Evolutionary conservation across 495 filamentous ascomycete genomes (phyloP), one percentile per base, ranked within the genome.

Genomic region (Pseudevernia furfuracea): DNA sequence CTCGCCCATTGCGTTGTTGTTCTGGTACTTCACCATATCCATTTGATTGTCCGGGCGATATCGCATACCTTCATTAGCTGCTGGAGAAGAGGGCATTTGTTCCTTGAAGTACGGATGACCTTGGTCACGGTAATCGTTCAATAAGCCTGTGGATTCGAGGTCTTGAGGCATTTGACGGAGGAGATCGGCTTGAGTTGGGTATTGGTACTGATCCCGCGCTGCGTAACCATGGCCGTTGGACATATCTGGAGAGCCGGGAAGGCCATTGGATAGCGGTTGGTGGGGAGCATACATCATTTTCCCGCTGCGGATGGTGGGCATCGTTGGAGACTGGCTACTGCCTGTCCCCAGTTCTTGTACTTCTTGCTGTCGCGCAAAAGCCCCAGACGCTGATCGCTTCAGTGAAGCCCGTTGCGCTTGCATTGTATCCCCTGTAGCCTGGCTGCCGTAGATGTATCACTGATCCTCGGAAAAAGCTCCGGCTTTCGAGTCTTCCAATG

Each of bases 311-410:
- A 49, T 23, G 23, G 46, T 25, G 46, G 46, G 7, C 74, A 79
- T 52, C 69, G 75, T 32, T 63, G 30, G 43, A 36, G n/a, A 60
- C 38, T 61, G 67, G 74, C 69, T 53, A 74, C 72, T 34, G 72
- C 70, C 23, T 49, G n/a, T 28, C 46, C 10, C 43, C 9, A 34
- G 79, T 80, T 55, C 81, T 74, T 34, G 84, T 79, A 28, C 79
- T 12, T 62, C 55, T 41, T 30, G 48, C 36, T 62, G 60, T 62
- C 37, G 78, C 9, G 88, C 85, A 3, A 81, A 79, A 46, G 87
- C 74, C 69, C 89, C 90, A 53, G 89, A 86, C 38, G 89, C 88
- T 65, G 89, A 80, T 73, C 90, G 81, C 77, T 93, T 93, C 75
- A 88, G 81, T 58, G 82, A 68, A n/a, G 59, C 44, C 19, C 52